These are phyloP conservation scores for Jamesozyma hellenica DNA, from an alignment of 805 yeast genomes.

Conservation along the genomic window DNA sequence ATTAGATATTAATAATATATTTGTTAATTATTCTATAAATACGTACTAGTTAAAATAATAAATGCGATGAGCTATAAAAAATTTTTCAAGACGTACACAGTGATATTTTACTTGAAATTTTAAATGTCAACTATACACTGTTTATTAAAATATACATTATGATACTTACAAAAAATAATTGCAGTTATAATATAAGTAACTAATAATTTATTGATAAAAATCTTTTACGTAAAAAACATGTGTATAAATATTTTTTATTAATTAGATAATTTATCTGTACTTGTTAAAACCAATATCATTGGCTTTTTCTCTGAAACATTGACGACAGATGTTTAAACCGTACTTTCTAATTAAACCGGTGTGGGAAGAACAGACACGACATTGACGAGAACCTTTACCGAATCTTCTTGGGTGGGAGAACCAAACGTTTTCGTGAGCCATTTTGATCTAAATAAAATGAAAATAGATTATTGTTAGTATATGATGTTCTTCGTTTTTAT, in stretches of 20 bases:
- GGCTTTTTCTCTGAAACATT: conserved; percentile 99
- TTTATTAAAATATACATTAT: no score
- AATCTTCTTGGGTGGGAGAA: conserved; percentile 99
- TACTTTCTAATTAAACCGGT: conserved; percentile 98
- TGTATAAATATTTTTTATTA: neutral
- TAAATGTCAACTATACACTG: no score
- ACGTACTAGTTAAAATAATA: conserved; percentile 4
- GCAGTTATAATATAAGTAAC: no score
- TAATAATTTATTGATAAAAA: neutral
- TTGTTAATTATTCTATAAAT: no score
- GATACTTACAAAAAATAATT: no score
- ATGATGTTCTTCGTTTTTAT: no score
- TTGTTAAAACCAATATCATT: conserved; percentile 97
- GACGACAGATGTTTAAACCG: conserved; percentile 99
- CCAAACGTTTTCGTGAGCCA: conserved; percentile 99
- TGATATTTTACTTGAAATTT: no score
- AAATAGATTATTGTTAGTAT: no score
- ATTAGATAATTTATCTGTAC: conserved; percentile 62
- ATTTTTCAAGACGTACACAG: neutral
- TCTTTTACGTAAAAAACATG: neutral
- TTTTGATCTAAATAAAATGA: conserved; percentile 38
- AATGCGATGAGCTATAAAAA: conserved; percentile 13
- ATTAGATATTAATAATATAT: neutral
- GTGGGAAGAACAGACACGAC: conserved; percentile 98
- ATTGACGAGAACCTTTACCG: conserved; percentile 99